Evolutionary conservation across 2,329 filamentous ascomycete species (phyloP).

Genomic region (Geosmithia flava): DNA sequence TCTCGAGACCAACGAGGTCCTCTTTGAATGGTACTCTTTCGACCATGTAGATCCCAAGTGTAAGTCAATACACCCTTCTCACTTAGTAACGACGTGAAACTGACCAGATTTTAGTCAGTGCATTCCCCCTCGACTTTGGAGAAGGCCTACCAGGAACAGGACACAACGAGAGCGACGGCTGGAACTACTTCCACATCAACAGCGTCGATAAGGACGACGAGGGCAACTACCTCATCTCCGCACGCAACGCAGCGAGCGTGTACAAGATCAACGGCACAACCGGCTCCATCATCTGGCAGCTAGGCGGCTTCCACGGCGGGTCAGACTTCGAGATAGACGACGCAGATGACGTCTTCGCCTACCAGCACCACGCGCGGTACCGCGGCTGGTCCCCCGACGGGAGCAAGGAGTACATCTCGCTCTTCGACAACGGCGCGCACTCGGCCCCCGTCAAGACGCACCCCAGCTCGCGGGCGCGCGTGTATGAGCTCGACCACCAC

Average conservation of each 20-base stretch:
- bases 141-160: constrained; percentile 20
- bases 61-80: constrained; percentile 4
- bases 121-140: constrained; percentile 29
- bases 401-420: constrained; percentile 35
- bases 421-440: constrained; percentile 41
- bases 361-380: constrained; percentile 39
- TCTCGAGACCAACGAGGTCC: constrained; percentile 30
- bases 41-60: constrained; percentile 13
- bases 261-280: constrained; percentile 32
- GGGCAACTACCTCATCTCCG: constrained; percentile 42
- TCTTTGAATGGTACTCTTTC: constrained; percentile 31
- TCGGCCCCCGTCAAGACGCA: constrained; percentile 12
- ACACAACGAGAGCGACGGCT: constrained; percentile 19
- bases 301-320: constrained; percentile 34
- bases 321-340: constrained; percentile 23
- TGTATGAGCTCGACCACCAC: constrained; percentile 31
- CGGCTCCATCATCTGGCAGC: constrained; percentile 38
- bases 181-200: constrained; percentile 47
- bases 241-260: constrained; percentile 32
- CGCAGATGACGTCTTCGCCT: constrained; percentile 29
- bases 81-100: too few relatives aligned
- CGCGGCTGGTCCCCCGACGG: constrained; percentile 22
- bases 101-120: constrained; percentile 34
- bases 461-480: constrained; percentile 30
- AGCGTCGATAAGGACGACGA: constrained; percentile 35